Base-by-base conservation (phyloP, 768 basidiomycete genomes). In the Cystobasidium onofrii region DNA sequence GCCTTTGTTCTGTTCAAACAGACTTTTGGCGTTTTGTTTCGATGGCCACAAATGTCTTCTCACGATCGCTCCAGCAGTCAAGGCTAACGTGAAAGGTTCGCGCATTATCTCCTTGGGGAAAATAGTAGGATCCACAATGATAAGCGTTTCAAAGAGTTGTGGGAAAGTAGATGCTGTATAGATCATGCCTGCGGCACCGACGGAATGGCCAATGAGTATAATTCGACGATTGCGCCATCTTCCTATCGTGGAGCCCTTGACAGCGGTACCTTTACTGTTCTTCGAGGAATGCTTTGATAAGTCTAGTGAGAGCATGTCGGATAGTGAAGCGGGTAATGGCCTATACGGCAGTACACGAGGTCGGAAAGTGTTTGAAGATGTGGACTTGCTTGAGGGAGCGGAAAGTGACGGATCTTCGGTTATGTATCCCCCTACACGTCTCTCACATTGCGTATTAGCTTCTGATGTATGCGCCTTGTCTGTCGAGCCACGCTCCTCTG, bases 181-280 rank as follows among this genome's bases (percentile, higher is more conserved):
- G 78, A 78, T 91, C 88, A 86, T 84, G 1, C 87, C 86, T 78
- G 87, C 88, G 1, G 90, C 92, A 23, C 93, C 90, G 65, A 90
- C 87, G 0, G 91, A 93, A 79, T 96, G 93, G 0, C 91, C 92
- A 1, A 92, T 82, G 3, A 84, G 86, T 25, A 92, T 83, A 1
- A 92, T 77, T 20, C 64, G 70, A 23, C 75, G 70, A 31, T 52
- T 55, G 9, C 76, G 75, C 65, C 75, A 76, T 44, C 25, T 0
- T 20, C 46, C 46, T 46, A 1, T 4, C 64, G 54, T 0, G 33
- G 1, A 27, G 70, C 44, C 39, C 1, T 44, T 29, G 10, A 67
- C 60, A 25, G 61, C 64, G 70, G 52, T 50, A 36, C 25, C 23
- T 23, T 27, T 66, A 34, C 7, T 33, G 20, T 33, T 36, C 9